A percentile compares a stretch with the other conserved stretches of the same genome.
These are phyloP conservation scores for Trichoderma guizhouense DNA, from an alignment of 2,329 filamentous ascomycete genomes.

Conservation along the genomic window DNA sequence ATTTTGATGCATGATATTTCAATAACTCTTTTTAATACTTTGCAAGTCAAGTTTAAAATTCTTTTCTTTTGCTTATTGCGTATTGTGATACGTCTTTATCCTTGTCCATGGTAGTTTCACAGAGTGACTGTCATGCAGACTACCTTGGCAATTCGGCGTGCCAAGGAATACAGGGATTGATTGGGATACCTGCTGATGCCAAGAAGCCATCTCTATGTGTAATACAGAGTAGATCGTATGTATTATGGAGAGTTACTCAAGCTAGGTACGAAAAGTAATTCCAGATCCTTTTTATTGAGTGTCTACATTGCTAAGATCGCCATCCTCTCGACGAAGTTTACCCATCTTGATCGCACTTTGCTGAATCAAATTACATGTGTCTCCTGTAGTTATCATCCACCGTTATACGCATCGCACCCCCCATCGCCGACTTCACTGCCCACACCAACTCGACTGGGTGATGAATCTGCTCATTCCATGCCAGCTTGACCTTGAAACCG, in stretches of 20 bases:
- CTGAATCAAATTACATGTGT: no score
- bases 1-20: background rate
- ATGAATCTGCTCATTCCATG: background rate
- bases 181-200: background rate
- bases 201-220: background rate
- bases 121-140: background rate
- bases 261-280: background rate
- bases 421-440: background rate
- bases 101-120: background rate
- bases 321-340: background rate
- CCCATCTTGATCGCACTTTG: no score
- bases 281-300: background rate
- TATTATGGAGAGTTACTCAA: background rate
- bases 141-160: background rate
- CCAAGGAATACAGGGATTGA: background rate
- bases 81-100: background rate
- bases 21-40: background rate
- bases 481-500: background rate
- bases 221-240: background rate
- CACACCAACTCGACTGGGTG: slow-evolving; percentile 6
- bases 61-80: background rate
- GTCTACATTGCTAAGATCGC: background rate
- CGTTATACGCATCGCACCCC: slow-evolving; percentile 3
- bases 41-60: background rate
- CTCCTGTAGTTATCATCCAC: background rate